These are phyloP conservation scores for Nyssa sinensis DNA, from an alignment of 148 eudicot genomes.

Conservation along the genomic window DNA sequence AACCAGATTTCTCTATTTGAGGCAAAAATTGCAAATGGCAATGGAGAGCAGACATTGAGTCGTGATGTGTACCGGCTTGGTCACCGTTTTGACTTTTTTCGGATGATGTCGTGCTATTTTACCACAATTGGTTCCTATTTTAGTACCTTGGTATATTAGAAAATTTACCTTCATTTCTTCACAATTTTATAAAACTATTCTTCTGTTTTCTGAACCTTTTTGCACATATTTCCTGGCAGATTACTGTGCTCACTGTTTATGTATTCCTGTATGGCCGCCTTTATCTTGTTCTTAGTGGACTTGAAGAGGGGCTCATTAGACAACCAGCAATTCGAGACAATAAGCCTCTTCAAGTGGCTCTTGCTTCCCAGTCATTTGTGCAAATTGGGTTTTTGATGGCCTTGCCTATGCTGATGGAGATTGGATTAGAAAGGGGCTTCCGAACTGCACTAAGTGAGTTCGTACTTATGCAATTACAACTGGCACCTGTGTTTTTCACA, in stretches of 20 bases:
- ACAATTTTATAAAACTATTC: neutral
- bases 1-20: slow-evolving; percentile 97
- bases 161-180: slow-evolving; percentile 3
- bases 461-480: slow-evolving; percentile 82
- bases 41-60: slow-evolving; percentile 97
- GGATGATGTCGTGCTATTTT: slow-evolving; percentile 95
- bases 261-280: slow-evolving; percentile 92
- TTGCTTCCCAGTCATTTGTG: slow-evolving; percentile 97
- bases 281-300: slow-evolving; percentile 94
- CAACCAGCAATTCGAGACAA: slow-evolving; percentile 53
- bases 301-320: slow-evolving; percentile 67
- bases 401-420: slow-evolving; percentile 98
- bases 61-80: slow-evolving; percentile 97
- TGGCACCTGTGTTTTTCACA: slow-evolving; percentile 94
- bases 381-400: slow-evolving; percentile 98
- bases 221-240: slow-evolving; percentile 46
- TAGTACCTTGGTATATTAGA: slow-evolving; percentile 72
- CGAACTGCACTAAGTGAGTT: slow-evolving; percentile 89
- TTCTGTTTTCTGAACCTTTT: slow-evolving; percentile 5
- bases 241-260: slow-evolving; percentile 92
- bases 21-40: slow-evolving; percentile 98
- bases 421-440: slow-evolving; percentile 88
- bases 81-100: slow-evolving; percentile 95
- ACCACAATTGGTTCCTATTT: slow-evolving; percentile 97
- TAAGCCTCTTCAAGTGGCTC: slow-evolving; percentile 83